Percentiles rank a stretch among this genome's conserved stretches.
These are phyloP conservation scores for Cytospora leucostoma DNA, from an alignment of 2,329 filamentous ascomycete species.

Conservation along the genomic window DNA sequence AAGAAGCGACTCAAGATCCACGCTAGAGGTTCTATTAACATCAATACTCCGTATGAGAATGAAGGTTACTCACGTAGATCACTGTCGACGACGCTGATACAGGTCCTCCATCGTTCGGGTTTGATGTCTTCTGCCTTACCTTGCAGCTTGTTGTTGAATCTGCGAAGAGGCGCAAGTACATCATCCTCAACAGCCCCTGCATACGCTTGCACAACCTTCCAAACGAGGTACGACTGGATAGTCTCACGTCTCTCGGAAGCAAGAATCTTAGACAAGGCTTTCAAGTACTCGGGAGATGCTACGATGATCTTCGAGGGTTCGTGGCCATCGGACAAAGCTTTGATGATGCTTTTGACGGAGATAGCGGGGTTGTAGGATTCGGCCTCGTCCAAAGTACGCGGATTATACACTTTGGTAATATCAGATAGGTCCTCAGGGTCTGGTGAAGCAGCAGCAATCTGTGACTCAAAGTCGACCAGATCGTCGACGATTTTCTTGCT, in stretches of 20 bases:
- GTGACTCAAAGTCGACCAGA: slow-evolving; percentile 31
- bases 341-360: slow-evolving; percentile 29
- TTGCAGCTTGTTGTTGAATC: slow-evolving; percentile 61
- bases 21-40: slow-evolving; percentile 44
- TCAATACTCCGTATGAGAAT: neutral
- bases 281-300: slow-evolving; percentile 55
- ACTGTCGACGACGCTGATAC: slow-evolving; percentile 58
- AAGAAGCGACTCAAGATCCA: slow-evolving; percentile 75
- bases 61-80: slow-evolving; percentile 42
- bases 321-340: slow-evolving; percentile 14
- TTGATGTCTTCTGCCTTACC: slow-evolving; percentile 64
- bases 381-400: slow-evolving; percentile 21
- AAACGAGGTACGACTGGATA: slow-evolving; percentile 63
- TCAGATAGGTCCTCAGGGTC: slow-evolving; percentile 29
- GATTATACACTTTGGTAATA: slow-evolving; percentile 28
- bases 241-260: slow-evolving; percentile 51
- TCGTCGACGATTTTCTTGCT: slow-evolving; percentile 34
- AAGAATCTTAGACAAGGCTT: slow-evolving; percentile 58
- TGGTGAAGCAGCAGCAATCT: slow-evolving; percentile 26
- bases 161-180: slow-evolving; percentile 58
- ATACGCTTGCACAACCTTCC: slow-evolving; percentile 66
- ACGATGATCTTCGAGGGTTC: slow-evolving; percentile 25
- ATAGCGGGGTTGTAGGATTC: slow-evolving; percentile 26
- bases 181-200: slow-evolving; percentile 60
- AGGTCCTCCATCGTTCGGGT: slow-evolving; percentile 67